Percentiles rank a stretch among this genome's conserved stretches.
These are phyloP conservation scores for Ogataea minuta DNA, from an alignment of 805 yeast species.

Conservation along the genomic window DNA sequence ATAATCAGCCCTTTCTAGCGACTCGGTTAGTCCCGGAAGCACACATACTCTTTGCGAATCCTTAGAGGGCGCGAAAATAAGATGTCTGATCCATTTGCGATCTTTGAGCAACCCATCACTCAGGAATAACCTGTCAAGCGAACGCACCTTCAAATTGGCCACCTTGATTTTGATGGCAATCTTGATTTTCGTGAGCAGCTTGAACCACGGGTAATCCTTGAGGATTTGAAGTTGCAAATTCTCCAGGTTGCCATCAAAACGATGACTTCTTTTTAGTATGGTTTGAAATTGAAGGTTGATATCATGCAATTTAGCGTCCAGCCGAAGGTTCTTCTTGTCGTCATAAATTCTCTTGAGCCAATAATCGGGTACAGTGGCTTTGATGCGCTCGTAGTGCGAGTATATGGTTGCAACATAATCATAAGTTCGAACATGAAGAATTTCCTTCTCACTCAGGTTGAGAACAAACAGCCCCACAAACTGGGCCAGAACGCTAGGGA, in stretches of 20 bases:
- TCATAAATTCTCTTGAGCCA: constrained; percentile 30
- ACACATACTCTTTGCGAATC: constrained; percentile 52
- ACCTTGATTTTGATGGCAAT: constrained; percentile 56
- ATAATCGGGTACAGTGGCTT: constrained; percentile 26
- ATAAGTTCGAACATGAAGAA: constrained; percentile 45
- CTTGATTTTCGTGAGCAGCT: constrained; percentile 53
- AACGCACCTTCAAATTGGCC: constrained; percentile 50
- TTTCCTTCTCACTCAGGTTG: constrained; percentile 55
- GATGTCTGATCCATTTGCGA: constrained; percentile 62
- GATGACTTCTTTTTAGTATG: constrained; percentile 11
- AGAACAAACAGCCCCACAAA: constrained; percentile 56
- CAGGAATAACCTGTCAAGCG: constrained; percentile 55
- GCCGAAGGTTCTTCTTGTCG: constrained; percentile 25
- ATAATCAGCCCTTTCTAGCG: constrained; percentile 46
- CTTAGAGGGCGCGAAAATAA: constrained; percentile 56
- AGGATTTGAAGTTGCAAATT: constrained; percentile 48
- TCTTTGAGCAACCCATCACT: constrained; percentile 43
- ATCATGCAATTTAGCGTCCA: constrained; percentile 13
- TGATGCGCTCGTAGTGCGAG: constrained; percentile 33
- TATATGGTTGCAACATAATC: constrained; percentile 48
- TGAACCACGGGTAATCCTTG: constrained; percentile 79
- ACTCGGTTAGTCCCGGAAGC: constrained; percentile 60
- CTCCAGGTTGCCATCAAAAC: constrained; percentile 24
- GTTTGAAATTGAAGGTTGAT: constrained; percentile 8
- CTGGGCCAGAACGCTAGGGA: constrained; percentile 57